Base-by-base conservation (phyloP, 2,329 filamentous ascomycete species). In the Hypoxylon sp. region DNA sequence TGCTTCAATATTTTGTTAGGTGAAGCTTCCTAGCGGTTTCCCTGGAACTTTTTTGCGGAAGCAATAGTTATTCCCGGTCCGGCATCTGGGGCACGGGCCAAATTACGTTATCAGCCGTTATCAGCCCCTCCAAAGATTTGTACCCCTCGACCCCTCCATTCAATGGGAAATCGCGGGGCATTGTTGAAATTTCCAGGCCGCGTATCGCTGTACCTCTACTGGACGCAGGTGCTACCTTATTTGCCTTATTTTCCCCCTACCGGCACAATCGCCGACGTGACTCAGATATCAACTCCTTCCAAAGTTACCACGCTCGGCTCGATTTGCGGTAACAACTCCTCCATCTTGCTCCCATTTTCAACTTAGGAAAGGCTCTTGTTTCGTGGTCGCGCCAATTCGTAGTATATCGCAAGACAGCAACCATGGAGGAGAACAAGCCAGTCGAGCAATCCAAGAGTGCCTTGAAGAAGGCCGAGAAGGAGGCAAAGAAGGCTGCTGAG, bases 391-490 rank as follows among this genome's bases (percentile, higher is more conserved):
- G n/a, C 21, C 46, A 47, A 42, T 62, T 13, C 15, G 7, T 13
- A 42, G 4, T n/a, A 51, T 35, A 44, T 29, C 10, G 17, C 51
- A 4, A 52, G 6, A 42, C 44, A 32, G 53, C n/a, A 64, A 64
- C 24, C 57, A 70, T 70, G 68, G 68, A 70, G 52, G 65, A 70
- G 46, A 70, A 57, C 27, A 68, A 70, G 65, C 62, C 62, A 29
- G 62, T 37, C 32, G 81, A 82, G 68, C 83, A 81, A 62, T 89
- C 88, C 73, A 90, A 90, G 83, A 89, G 86, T 79, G 87, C 88
- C 73, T 79, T 87, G 76, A 90, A 90, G 80, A 90, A 89, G 83
- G 87, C 88, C 54, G 87, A 89, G 81, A 90, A 90, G 82, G 83
- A 87, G 77, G 87, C 87, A 67, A 87, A 87, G 77, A 81, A 86